These are phyloP conservation scores for Ilyonectria sp. DNA, from an alignment of 2,329 filamentous ascomycete genomes.

Conservation along the genomic window DNA sequence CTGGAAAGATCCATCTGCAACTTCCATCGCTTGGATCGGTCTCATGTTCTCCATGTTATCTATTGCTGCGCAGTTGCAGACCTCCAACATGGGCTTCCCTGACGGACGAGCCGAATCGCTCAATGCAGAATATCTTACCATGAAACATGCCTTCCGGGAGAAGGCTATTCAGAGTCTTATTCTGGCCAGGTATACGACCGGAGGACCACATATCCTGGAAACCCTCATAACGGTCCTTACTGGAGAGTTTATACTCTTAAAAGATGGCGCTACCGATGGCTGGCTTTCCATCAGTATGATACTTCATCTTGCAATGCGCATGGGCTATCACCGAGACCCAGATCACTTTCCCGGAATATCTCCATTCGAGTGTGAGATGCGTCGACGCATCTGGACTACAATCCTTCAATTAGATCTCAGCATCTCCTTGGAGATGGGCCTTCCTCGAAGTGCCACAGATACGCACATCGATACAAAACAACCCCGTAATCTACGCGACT, in stretches of 20 bases:
- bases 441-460: slow-evolving; percentile 49
- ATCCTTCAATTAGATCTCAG: slow-evolving; percentile 71
- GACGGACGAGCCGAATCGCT: slow-evolving; percentile 26
- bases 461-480: slow-evolving; percentile 28
- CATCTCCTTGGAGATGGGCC: slow-evolving; percentile 74
- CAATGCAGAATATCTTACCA: slow-evolving; percentile 29
- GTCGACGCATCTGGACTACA: slow-evolving; percentile 64
- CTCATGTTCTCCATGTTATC: slow-evolving; percentile 37
- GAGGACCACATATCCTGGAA: slow-evolving; percentile 34
- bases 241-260: slow-evolving; percentile 29
- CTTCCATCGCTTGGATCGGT: slow-evolving; percentile 32
- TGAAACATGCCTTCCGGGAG: slow-evolving; percentile 34
- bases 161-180: slow-evolving; percentile 34
- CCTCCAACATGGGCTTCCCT: slow-evolving; percentile 17
- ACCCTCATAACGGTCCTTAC: slow-evolving; percentile 33
- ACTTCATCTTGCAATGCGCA: slow-evolving; percentile 35
- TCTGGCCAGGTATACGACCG: slow-evolving; percentile 29
- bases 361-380: slow-evolving; percentile 66
- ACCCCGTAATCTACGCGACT: slow-evolving; percentile 29
- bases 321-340: slow-evolving; percentile 39
- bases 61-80: slow-evolving; percentile 34
- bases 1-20: slow-evolving; percentile 29
- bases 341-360: slow-evolving; percentile 31
- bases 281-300: slow-evolving; percentile 35
- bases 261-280: slow-evolving; percentile 18